Evolutionary conservation across 805 yeast genomes (phyloP).

Genomic region (Candida khao-thaluensis): DNA sequence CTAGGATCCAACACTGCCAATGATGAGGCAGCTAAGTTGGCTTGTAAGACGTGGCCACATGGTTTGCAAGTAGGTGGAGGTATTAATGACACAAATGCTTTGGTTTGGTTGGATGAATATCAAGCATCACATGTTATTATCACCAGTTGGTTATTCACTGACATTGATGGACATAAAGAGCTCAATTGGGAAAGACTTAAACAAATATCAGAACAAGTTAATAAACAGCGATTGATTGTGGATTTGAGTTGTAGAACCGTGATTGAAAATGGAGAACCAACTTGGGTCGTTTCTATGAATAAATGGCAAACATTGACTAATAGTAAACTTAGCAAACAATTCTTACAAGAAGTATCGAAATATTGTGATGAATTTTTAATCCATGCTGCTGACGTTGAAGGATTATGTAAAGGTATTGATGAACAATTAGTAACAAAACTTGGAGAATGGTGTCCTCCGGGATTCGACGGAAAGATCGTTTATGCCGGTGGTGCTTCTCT

Average conservation of each 20-base stretch:
- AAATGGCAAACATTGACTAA: slow-evolving; percentile 93
- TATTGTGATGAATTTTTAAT: slow-evolving; percentile 86
- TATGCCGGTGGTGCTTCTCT: slow-evolving; percentile 97
- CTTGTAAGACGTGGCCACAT: slow-evolving; percentile 71
- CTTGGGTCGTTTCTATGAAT: slow-evolving; percentile 97
- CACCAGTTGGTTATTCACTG: slow-evolving; percentile 87
- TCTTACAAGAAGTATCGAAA: slow-evolving; percentile 52
- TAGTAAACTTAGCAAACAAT: slow-evolving; percentile 51
- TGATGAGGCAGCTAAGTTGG: slow-evolving; percentile 78
- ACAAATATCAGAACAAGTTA: slow-evolving; percentile 53
- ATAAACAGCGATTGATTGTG: slow-evolving; percentile 68
- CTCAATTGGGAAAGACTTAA: slow-evolving; percentile 52
- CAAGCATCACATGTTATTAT: slow-evolving; percentile 88
- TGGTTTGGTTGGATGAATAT: slow-evolving; percentile 63
- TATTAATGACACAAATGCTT: slow-evolving; percentile 70
- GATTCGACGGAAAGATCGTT: slow-evolving; percentile 65
- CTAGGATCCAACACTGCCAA: slow-evolving; percentile 75
- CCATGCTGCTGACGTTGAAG: slow-evolving; percentile 99
- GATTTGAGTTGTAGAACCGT: slow-evolving; percentile 79
- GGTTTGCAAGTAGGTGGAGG: slow-evolving; percentile 92
- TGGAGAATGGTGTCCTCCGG: slow-evolving; percentile 70
- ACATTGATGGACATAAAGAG: slow-evolving; percentile 37
- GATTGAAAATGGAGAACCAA: slow-evolving; percentile 19
- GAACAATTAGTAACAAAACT: slow-evolving; percentile 66
- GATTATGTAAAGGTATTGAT: slow-evolving; percentile 91